Base-by-base conservation (phyloP, 257 asterid genomes). In the Solanum virginianum region DNA sequence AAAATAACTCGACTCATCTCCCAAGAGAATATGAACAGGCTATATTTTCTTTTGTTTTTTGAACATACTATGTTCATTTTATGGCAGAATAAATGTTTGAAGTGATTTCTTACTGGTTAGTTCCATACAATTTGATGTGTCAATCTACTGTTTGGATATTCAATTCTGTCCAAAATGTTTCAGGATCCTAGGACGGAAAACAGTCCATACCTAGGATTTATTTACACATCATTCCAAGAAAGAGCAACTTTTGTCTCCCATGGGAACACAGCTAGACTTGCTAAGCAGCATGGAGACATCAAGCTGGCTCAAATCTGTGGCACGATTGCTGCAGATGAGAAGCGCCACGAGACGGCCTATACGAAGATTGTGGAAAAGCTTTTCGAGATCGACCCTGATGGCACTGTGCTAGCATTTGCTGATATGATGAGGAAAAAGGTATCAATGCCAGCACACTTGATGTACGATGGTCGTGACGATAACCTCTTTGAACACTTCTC, bases 351-450 rank as follows among this genome's bases (percentile, higher is more conserved):
- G 88, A 93, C 94, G 7, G 98, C 97, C 36, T 94, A 94, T 91
- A 94, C 96, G 83, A 94, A 94, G 88, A 94, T 94, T 68, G 92
- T 87, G 10, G 98, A 94, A 83, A 94, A 93, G 89, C 89, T 94
- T 49, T 94, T 93, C 9, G 98, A 94, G 89, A 88, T 94, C 6
- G 98, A 94, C 86, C 95, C 98, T 3, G 87, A 94, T 83, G 97
- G 93, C 10, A 94, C 98, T 0, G 92, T 94, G 84, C 82, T 92
- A 15, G 89, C 97, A 15, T 90, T 94, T 66, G 94, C 93, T 10
- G 96, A 94, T 86, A 94, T 94, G 98, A 94, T 94, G 98, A 94
- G 90, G 90, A 94, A 94, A 85, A 94, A 94, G 62, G 88, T 94
- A 84, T 90, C 98, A 12, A 94, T 94, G 98, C 98, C 98, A 0